Base-by-base conservation (phyloP, 73 alveolate genomes). In the Paramecium sonneborni region DNA sequence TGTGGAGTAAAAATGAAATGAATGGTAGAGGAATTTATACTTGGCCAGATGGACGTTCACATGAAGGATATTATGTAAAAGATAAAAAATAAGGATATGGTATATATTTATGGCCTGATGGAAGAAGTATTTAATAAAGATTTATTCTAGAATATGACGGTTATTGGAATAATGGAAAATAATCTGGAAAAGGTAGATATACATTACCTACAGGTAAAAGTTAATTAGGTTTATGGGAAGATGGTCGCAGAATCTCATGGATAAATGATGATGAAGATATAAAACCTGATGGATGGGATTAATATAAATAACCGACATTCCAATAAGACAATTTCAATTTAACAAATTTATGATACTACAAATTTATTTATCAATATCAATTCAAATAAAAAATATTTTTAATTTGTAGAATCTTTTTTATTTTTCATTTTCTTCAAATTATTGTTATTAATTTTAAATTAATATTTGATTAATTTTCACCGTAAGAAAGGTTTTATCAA, bases 81-180 rank as follows among this genome's bases (percentile, higher is more conserved):
- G 96, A 93, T 57, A 57, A 92, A 68, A 95, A 94, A 58, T 74
- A 96, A 57, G 99, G 99, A 3, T 68, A 88, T 43, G 98, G 98
- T 12, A 92, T 69, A 35, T 94, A 86, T 48, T n/a, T 43, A 46
- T 95, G 93, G 93, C 90, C 92, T 55, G 98, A 96, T 95, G 98
- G 98, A 10, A 92, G 93, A 62, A 62, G 84, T 62, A 30, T 32
- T 32, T 57, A 3, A 44, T 34, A 34, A 21, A 85, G 92, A 92
- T 85, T 95, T 96, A 11, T 38, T 46, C 34, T 96, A 95, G 88
- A 92, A 92, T 88, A 92, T 68, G 88, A 92, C 57, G 95, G 95
- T 28, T 58, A 48, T 20, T 88, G 94, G 92, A 34, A 55, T 11
- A 52, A 92, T 88, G 96, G 96, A 15, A 90, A 67, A 57, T 56